Evolutionary conservation across 192 early-diverging fungal species (phyloP).

Genomic region (Coemansia sp.): DNA sequence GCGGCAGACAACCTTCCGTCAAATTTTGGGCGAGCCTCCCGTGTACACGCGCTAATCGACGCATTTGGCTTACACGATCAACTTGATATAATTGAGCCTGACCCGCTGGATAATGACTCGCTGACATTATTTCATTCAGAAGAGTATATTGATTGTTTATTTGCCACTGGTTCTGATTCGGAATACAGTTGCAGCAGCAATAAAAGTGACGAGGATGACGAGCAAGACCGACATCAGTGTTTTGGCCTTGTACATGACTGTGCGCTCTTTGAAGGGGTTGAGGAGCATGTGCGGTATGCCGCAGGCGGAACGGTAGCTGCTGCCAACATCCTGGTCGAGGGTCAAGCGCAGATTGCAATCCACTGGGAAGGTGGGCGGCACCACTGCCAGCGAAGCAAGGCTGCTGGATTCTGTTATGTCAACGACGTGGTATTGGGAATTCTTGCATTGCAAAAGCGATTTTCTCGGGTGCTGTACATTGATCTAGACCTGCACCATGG

Average conservation of each 20-base stretch:
- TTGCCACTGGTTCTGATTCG: slow-evolving; percentile 3
- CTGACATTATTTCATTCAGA: slow-evolving; percentile 37
- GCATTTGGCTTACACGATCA: slow-evolving; percentile 22
- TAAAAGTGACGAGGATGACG: neutral
- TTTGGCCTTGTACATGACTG: slow-evolving; percentile 52
- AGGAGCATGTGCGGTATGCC: slow-evolving; percentile 28
- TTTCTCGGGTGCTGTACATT: slow-evolving; percentile 88
- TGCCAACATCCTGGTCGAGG: slow-evolving; percentile 21
- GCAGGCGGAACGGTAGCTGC: slow-evolving; percentile 49
- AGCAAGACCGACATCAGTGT: slow-evolving; percentile 3
- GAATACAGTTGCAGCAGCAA: slow-evolving; percentile 1
- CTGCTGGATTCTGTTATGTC: slow-evolving; percentile 97
- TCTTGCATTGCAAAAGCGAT: slow-evolving; percentile 72
- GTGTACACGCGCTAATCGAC: slow-evolving; percentile 49
- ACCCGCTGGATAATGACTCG: slow-evolving; percentile 14
- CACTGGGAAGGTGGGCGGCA: slow-evolving; percentile 99
- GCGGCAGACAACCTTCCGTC: slow-evolving; percentile 48
- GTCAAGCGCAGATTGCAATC: slow-evolving; percentile 52
- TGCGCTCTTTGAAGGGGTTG: slow-evolving; percentile 35
- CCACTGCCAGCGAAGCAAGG: slow-evolving; percentile 84
- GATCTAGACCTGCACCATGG: slow-evolving; percentile 99
- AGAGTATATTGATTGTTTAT: slow-evolving; percentile 32
- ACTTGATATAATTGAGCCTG: slow-evolving; percentile 24
- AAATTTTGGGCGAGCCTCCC: slow-evolving; percentile 37
- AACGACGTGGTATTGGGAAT: slow-evolving; percentile 97